Evolutionary conservation across 2,329 filamentous ascomycete genomes (phyloP).

Genomic region (Colletotrichum sp.): DNA sequence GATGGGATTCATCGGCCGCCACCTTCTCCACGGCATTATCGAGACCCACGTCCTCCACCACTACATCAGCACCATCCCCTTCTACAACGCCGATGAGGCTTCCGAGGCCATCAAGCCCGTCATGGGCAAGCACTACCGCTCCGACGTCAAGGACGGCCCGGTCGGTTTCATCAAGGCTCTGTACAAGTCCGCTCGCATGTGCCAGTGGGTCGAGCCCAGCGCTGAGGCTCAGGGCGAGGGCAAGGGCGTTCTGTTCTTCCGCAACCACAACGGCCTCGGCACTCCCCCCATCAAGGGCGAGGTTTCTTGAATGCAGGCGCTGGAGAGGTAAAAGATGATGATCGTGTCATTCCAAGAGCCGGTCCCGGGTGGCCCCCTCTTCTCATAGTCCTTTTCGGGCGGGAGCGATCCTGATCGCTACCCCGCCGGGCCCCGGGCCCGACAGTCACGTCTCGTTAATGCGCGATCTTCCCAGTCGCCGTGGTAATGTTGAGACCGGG

Average conservation of each 20-base stretch:
- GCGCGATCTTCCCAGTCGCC: neutral
- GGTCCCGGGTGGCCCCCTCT: neutral
- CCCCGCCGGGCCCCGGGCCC: neutral
- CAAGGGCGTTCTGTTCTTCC: constrained; percentile 90
- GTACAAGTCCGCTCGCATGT: constrained; percentile 82
- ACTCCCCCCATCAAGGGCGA: constrained; percentile 36
- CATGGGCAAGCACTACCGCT: constrained; percentile 95
- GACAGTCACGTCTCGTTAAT: neutral
- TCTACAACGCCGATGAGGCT: constrained; percentile 69
- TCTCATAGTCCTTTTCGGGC: neutral
- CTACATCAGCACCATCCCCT: constrained; percentile 94
- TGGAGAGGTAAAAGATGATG: neutral
- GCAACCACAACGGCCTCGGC: constrained; percentile 90
- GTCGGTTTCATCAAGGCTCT: constrained; percentile 85
- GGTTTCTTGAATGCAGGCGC: neutral
- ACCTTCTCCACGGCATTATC: constrained; percentile 92
- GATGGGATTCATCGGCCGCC: constrained; percentile 92
- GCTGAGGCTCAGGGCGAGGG: constrained; percentile 80
- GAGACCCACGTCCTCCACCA: constrained; percentile 98
- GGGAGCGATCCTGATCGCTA: neutral
- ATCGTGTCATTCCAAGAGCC: neutral
- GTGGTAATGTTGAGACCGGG: neutral
- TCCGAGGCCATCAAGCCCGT: constrained; percentile 71
- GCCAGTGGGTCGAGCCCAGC: constrained; percentile 97
- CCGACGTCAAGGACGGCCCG: constrained; percentile 77